Evolutionary conservation across 2,329 filamentous ascomycete genomes (phyloP), one percentile per base, ranked within the genome.

Genomic region (Trichoderma gracile): DNA sequence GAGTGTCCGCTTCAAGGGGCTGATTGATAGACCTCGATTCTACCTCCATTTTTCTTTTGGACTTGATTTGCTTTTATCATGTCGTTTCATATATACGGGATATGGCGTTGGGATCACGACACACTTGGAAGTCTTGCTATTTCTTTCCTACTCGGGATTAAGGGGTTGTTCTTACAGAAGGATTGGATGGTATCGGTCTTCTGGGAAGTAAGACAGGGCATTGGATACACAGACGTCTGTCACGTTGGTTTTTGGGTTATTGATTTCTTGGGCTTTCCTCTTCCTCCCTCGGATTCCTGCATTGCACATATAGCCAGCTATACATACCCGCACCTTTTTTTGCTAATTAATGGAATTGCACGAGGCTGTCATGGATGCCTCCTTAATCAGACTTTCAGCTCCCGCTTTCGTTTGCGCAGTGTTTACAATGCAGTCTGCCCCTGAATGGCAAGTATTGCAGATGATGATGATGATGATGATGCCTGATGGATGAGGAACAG

Each of bases 291-390:
- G 7, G 10, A 21, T 23, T 40, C 19, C 10, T 5, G 38, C 38
- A 21, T 33, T 19, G 49, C 57, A 57, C 33, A 60, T 52, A 60
- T 43, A 52, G 38, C 47, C 33, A 52, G 57, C 47, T 60, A 60
- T 40, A 60, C 50, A 60, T 60, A 60, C 57, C 57, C 47, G 47
- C 17, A 60, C 21, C 38, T 12, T 38, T 38, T 33, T n/a, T 5
- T 30, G 33, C n/a, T 43, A 45, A 21, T 38, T 8, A 33, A 60
- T 60, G 57, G 40, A 40, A 60, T 47, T 59, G 43, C 10, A 21
- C 33, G 43, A 49, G 61, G 53, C 23, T 5, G 53, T 30, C 47
- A 42, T 33, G 30, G 54, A 50, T 45, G 27, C 27, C 50, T 54
- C 38, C 9, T 33, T 40, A 40, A 60, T 27, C 7, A 6, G 14